Conservation (phyloP, 257 asterid species). For the Ilex asprella region DNA sequence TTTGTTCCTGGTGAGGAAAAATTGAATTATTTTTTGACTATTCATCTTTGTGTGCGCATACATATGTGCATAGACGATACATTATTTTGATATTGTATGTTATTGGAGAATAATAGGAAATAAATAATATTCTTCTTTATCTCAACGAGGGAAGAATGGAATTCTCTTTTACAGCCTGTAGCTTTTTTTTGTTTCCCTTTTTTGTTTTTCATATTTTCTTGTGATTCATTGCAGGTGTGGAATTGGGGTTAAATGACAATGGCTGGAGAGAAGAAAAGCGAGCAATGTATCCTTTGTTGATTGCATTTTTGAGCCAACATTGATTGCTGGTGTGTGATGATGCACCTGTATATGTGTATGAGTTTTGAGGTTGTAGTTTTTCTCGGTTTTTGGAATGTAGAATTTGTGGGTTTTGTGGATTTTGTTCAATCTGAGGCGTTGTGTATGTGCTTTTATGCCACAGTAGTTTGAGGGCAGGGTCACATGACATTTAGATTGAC, state of each 20-base stretch:
- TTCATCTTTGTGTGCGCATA: too few species aligned
- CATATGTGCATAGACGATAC: too few species aligned
- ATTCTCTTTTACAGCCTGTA: neutral
- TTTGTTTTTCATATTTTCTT: neutral
- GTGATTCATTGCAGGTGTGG: constrained; percentile 19
- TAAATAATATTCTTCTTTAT: neutral
- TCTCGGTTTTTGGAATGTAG: neutral
- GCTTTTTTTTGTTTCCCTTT: neutral
- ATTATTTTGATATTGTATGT: too few species aligned
- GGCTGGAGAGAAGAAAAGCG: constrained; percentile 52
- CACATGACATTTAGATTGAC: too few species aligned
- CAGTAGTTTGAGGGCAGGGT: too few species aligned
- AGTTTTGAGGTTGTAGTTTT: neutral
- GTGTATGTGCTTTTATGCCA: neutral
- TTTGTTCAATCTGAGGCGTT: neutral
- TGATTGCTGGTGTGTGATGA: neutral
- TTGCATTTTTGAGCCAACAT: neutral
- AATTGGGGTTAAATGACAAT: constrained; percentile 24
- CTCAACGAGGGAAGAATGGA: neutral
- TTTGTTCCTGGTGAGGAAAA: too few species aligned
- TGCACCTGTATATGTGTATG: neutral
- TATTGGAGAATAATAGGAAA: too few species aligned
- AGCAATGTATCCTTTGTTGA: constrained; percentile 35
- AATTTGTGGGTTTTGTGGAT: neutral
- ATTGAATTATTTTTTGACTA: too few species aligned